A percentile compares a stretch with the other conserved stretches of the same genome.
These are phyloP conservation scores for Persicaria tinctoria DNA, from an alignment of 148 eudicot genomes.

Conservation along the genomic window DNA sequence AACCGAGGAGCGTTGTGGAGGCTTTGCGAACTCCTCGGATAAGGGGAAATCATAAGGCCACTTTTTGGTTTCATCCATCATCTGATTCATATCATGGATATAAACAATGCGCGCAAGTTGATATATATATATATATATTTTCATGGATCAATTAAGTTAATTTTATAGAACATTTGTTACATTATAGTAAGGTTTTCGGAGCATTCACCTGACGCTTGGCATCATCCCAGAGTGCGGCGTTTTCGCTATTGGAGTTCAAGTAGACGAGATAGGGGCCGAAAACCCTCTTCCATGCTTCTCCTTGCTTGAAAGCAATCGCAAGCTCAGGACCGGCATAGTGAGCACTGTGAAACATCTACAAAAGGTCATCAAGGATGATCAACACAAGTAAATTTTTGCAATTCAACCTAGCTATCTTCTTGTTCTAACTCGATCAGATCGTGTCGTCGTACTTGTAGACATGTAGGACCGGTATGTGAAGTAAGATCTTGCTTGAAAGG, in stretches of 20 bases:
- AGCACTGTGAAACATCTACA: conserved; percentile 71
- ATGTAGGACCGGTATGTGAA: conserved; percentile 37
- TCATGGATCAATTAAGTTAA: too few species aligned
- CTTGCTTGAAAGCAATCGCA: conserved; percentile 29
- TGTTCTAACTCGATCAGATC: background rate
- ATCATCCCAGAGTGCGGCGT: conserved; percentile 52
- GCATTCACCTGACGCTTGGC: conserved; percentile 50
- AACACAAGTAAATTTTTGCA: background rate
- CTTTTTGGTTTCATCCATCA: conserved; percentile 35
- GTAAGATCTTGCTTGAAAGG: conserved; percentile 58
- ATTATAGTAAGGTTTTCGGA: background rate
- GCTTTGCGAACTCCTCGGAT: conserved; percentile 29
- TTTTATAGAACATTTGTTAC: too few species aligned
- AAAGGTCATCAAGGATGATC: background rate
- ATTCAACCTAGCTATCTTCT: too few species aligned
- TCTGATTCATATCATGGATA: conserved; percentile 21
- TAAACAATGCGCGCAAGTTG: too few species aligned
- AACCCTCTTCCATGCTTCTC: conserved; percentile 85
- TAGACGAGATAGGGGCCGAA: conserved; percentile 79
- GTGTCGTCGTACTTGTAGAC: conserved; percentile 29
- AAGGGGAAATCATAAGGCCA: conserved; percentile 69
- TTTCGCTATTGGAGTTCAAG: conserved; percentile 31
- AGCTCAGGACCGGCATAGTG: conserved; percentile 55
- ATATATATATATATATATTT: too few species aligned
- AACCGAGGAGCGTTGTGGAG: conserved; percentile 30